Evolutionary conservation across 2,329 filamentous ascomycete species (phyloP), one percentile per base, ranked within the genome.

Genomic region (Cladosporium colombiae): DNA sequence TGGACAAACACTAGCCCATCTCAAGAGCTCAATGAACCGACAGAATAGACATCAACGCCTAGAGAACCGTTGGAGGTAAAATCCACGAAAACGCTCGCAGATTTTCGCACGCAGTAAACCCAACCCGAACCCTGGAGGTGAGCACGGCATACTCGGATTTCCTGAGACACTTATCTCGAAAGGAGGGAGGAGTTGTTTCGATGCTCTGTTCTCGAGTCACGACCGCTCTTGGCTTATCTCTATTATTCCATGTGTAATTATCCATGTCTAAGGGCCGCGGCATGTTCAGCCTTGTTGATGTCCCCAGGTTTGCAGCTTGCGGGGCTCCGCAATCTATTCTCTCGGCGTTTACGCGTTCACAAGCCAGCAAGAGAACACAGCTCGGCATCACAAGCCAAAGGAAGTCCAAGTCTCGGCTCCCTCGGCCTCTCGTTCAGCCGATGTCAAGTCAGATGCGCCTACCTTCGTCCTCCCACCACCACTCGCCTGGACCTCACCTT

Each of bases 361-460:
- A 21, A 46, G 40, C 40, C 40, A 46, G 40, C 5, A 46, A 46
- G n/a, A 16, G 40, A 10, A 46, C n/a, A 21, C 40, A 46, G 40
- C 40, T 46, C 40, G 40, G 40, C 40, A 13, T 46, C 40, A 46
- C 40, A 23, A 46, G 40, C 40, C 40, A 46, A 46, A 46, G 40
- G n/a, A 3, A 46, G 40, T 21, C n/a, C n/a, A 46, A 13, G 40
- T 46, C 10, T n/a, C 49, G 49, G 49, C 49, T 52, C 23, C 25
- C 61, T 64, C 61, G 61, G 61, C 61, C 44, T 64, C 61, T 50
- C 35, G 49, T 56, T 31, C 11, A 56, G 33, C 50, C 37, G 50
- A 49, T 64, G 61, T 64, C 49, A 64, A 25, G 40, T 53, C 46
- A 57, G 44, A 31, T 31, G 21, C 40, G 49, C 50, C 35, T 40